Percentiles rank a stretch among this genome's conserved stretches.
phyloP scores from a whole-genome alignment of 192 early-diverging fungal genomes.

The Diversispora eburnea region DNA sequence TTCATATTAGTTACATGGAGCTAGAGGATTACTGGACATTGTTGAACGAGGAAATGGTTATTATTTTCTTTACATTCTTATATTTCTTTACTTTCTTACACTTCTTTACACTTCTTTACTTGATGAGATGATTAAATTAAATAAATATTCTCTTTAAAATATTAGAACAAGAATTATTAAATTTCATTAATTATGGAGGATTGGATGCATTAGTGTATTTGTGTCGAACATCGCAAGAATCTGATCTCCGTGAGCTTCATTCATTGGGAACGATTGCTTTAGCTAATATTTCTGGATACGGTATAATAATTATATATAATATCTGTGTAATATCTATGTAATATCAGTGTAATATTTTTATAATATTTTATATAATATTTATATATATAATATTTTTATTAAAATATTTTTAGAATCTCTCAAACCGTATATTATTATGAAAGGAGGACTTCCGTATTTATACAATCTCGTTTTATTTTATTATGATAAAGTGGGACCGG shows the following conservation, averaged over 20 bases:
- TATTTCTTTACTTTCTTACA: not conserved
- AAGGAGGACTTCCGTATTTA: slow-evolving; percentile 43
- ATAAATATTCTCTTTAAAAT: not conserved
- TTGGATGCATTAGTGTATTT: slow-evolving; percentile 53
- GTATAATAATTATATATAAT: slow-evolving; percentile 29
- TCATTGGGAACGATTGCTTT: slow-evolving; percentile 44
- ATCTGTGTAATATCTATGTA: too few relatives aligned
- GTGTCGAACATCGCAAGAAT: slow-evolving; percentile 37
- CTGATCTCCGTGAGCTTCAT: slow-evolving; percentile 52
- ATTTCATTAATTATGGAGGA: slow-evolving; percentile 49
- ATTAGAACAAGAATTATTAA: slow-evolving; percentile 44
- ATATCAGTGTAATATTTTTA: too few relatives aligned
- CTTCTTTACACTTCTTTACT: too few relatives aligned
- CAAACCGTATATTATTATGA: slow-evolving; percentile 46
- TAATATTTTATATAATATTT: not conserved
- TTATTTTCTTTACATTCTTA: not conserved
- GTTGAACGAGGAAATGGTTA: slow-evolving; percentile 52
- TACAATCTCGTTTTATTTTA: slow-evolving; percentile 8
- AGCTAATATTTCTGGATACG: slow-evolving; percentile 47
- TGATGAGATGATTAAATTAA: not conserved
- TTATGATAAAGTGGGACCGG: not conserved
- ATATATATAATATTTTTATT: not conserved
- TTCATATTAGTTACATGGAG: slow-evolving; percentile 41
- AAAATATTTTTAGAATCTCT: slow-evolving; percentile 40
- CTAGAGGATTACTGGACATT: slow-evolving; percentile 51